A percentile compares a stretch with the other conserved stretches of the same genome.
phyloP scores from a whole-genome alignment of 2,329 filamentous ascomycete species.

The Colletotrichum zoysiae region DNA sequence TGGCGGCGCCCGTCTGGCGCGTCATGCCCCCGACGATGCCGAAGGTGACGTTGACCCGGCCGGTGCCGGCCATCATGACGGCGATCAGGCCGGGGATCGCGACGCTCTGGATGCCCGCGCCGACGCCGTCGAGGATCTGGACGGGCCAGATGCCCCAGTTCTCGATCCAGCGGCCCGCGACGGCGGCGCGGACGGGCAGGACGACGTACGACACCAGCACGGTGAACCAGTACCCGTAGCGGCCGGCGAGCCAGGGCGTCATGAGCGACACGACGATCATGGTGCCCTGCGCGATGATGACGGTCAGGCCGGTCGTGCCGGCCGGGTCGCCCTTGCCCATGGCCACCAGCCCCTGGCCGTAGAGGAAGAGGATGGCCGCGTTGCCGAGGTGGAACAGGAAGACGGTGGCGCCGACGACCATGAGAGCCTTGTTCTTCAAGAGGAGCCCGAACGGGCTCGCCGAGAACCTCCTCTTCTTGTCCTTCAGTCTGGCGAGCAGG shows the following conservation, averaged over 20 bases:
- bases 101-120: constrained; percentile 35
- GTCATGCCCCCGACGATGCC: constrained; percentile 34
- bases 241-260: constrained; percentile 31
- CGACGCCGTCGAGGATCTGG: constrained; percentile 34
- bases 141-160: constrained; percentile 34
- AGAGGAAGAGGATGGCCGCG: constrained; percentile 29
- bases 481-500: not conserved
- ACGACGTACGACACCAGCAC: constrained; percentile 21
- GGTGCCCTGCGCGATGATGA: constrained; percentile 34
- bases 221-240: constrained; percentile 24
- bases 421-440: constrained; percentile 11
- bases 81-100: constrained; percentile 30
- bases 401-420: constrained; percentile 16
- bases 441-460: not conserved
- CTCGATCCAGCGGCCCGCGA: constrained; percentile 24
- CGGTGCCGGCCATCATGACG: constrained; percentile 33
- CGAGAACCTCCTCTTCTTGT: not conserved
- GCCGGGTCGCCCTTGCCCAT: constrained; percentile 30
- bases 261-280: constrained; percentile 29
- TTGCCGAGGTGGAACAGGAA: constrained; percentile 36
- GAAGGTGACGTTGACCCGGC: constrained; percentile 25
- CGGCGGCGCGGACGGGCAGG: constrained; percentile 22
- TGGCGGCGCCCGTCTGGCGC: constrained; percentile 31
- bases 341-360: constrained; percentile 34
- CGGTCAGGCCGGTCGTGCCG: constrained; percentile 32